Evolutionary conservation across 2,329 filamentous ascomycete species (phyloP), one percentile per base, ranked within the genome.

Genomic region (Ceratocystis huliohia): DNA sequence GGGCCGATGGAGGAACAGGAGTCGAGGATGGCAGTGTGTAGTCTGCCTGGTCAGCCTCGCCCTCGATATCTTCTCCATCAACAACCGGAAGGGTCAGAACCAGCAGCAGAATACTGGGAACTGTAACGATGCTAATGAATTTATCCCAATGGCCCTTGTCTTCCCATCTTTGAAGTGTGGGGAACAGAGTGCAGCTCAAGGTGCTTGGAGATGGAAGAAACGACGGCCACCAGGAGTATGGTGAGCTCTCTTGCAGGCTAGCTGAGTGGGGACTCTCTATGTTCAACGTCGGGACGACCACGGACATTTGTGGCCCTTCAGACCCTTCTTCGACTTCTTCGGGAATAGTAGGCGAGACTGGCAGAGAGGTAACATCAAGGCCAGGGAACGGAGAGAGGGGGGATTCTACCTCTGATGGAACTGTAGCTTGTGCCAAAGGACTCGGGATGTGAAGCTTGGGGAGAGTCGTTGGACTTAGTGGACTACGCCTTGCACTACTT

Each of bases 1-100:
- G 62, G 15, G 25, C 41, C 2, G 20, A 53, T 17, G 62, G 28
- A n/a, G n/a, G 28, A 3, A 25, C n/a, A 37, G 67, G 67, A 3
- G 64, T 68, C 13, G 28, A 8, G 10, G 48, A 37, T 20, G 37
- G 50, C 28, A 64, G 22, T 37, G 45, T 57, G 30, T 68, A 66
- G 15, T 59, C 37, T 5, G 61, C 45, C 15, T 64, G 44, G 28
- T 65, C 66, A 20, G 8, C 48, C 5, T 66, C 41, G 15, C 84
- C 82, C 53, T 59, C 53, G 6, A 81, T 79, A 22, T 83, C 80
- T 53, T 83, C 82, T 0, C 83, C 83, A 71, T 97, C 93, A 5
- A 96, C 89, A 0, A 99, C 91, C 0, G 95, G 94, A 3, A 99
- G 76, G 0, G 94, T 99, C 61, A 94, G 85, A 0, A 93, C 93